Percentiles rank a stretch among this genome's conserved stretches.
phyloP scores from a whole-genome alignment of 2,329 filamentous ascomycete genomes.

The Beauveria australis region DNA sequence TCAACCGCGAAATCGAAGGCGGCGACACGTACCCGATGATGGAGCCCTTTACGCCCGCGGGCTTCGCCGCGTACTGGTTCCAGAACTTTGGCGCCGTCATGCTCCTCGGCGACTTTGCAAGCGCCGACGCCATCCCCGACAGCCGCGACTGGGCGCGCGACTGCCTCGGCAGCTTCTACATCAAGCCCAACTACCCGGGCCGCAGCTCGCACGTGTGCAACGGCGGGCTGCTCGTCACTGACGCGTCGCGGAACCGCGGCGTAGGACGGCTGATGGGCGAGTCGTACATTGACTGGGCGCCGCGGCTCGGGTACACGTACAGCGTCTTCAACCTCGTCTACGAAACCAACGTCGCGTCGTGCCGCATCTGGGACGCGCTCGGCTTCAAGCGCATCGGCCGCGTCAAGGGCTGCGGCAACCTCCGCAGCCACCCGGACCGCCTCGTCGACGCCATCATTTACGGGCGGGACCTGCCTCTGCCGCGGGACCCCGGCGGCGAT shows the following conservation, averaged over 20 bases:
- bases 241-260: conserved; percentile 63
- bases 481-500: conserved; percentile 32
- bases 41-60: conserved; percentile 62
- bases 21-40: conserved; percentile 90
- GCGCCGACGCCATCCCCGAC: conserved; percentile 49
- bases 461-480: conserved; percentile 52
- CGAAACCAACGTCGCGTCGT: conserved; percentile 85
- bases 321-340: conserved; percentile 93
- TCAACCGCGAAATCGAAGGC: conserved; percentile 85
- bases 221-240: conserved; percentile 68
- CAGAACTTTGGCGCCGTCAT: conserved; percentile 84
- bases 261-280: conserved; percentile 71
- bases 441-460: conserved; percentile 71
- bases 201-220: conserved; percentile 89
- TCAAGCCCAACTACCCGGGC: conserved; percentile 89
- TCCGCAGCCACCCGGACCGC: conserved; percentile 60
- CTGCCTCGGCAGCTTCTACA: conserved; percentile 85
- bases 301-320: conserved; percentile 78
- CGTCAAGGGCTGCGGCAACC: conserved; percentile 63
- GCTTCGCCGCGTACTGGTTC: conserved; percentile 82
- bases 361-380: conserved; percentile 84
- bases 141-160: conserved; percentile 68
- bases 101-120: conserved; percentile 68
- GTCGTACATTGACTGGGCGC: conserved; percentile 69
- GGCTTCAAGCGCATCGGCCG: conserved; percentile 89